Percentiles rank a stretch among this genome's conserved stretches.
Conservation (phyloP, 129 eudicot genomes). For the Flaveria brownii region DNA sequence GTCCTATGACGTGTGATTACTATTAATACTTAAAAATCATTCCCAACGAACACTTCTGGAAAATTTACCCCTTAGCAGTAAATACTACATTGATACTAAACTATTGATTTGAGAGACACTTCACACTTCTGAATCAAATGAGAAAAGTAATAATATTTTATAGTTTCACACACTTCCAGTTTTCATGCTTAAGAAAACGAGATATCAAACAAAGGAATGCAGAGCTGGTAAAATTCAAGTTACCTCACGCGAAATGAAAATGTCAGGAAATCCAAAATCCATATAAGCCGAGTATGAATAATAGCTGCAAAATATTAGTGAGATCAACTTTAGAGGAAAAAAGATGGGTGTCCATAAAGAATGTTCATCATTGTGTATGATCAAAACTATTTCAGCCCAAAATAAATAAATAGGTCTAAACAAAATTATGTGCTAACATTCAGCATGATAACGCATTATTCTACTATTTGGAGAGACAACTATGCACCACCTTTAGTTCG, state of each 20-base stretch:
- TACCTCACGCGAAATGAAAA: slow-evolving; percentile 94
- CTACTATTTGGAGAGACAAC: slow-evolving; percentile 3
- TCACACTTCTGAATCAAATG: not conserved
- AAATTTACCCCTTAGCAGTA: slow-evolving; percentile 2
- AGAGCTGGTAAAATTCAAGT: slow-evolving; percentile 8
- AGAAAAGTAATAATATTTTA: not conserved
- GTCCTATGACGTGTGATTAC: not conserved
- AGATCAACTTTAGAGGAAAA: not conserved
- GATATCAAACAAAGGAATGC: slow-evolving; percentile 9
- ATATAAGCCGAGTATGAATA: slow-evolving; percentile 82
- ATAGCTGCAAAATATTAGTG: slow-evolving; percentile 55
- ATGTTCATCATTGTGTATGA: slow-evolving; percentile 8
- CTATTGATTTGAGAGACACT: slow-evolving; percentile 16
- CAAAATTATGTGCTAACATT: not conserved
- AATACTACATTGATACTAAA: not conserved
- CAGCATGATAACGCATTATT: slow-evolving; percentile 15
- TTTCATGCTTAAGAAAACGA: not conserved
- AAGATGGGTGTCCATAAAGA: slow-evolving; percentile 12
- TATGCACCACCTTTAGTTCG: not conserved
- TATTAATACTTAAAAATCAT: slow-evolving; percentile 2
- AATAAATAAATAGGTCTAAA: not conserved
- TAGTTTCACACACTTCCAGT: slow-evolving; percentile 8
- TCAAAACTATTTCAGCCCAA: not conserved
- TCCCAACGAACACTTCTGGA: not conserved
- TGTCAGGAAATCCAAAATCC: slow-evolving; percentile 97